Evolutionary conservation across 2,329 filamentous ascomycete species (phyloP).

Genomic region (Tothia fuscella): DNA sequence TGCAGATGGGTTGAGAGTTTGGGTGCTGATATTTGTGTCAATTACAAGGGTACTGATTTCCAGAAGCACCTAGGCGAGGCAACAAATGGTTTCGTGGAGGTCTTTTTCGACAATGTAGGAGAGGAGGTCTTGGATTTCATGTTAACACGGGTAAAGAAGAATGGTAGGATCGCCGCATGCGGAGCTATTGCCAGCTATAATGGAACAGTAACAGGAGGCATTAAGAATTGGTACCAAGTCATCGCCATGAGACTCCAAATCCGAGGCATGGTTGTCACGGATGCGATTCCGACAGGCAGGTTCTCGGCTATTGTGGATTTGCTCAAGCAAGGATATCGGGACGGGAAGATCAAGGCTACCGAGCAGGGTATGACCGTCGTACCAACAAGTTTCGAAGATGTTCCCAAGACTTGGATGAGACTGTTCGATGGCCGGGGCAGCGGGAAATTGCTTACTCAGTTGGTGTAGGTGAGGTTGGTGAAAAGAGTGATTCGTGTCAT

Average conservation of each 20-base stretch:
- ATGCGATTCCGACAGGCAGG: constrained; percentile 4
- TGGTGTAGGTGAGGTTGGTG: too few species aligned
- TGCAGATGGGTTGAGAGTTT: constrained; percentile 4
- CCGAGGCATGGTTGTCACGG: background rate
- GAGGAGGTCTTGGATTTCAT: constrained; percentile 4
- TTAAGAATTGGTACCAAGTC: constrained; percentile 5
- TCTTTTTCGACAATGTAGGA: constrained; percentile 3
- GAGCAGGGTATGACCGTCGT: background rate
- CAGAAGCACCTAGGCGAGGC: background rate
- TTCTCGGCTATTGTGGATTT: background rate
- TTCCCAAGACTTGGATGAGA: constrained; percentile 7
- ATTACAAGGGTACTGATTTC: constrained; percentile 2
- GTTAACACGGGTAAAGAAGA: constrained; percentile 3
- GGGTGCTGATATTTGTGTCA: constrained; percentile 4
- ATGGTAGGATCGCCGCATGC: constrained; percentile 4
- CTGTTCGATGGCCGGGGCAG: background rate
- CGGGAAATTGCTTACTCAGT: constrained; percentile 4
- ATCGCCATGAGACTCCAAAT: constrained; percentile 6
- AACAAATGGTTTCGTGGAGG: constrained; percentile 3
- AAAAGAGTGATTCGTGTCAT: too few species aligned
- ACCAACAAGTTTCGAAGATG: background rate
- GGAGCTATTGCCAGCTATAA: constrained; percentile 5
- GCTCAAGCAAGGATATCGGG: background rate
- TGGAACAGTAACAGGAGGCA: background rate
- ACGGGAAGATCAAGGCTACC: constrained; percentile 2